A percentile compares a stretch with the other conserved stretches of the same genome.
Conservation (phyloP, 2,329 filamentous ascomycete species). For the Colletotrichum sp. region DNA sequence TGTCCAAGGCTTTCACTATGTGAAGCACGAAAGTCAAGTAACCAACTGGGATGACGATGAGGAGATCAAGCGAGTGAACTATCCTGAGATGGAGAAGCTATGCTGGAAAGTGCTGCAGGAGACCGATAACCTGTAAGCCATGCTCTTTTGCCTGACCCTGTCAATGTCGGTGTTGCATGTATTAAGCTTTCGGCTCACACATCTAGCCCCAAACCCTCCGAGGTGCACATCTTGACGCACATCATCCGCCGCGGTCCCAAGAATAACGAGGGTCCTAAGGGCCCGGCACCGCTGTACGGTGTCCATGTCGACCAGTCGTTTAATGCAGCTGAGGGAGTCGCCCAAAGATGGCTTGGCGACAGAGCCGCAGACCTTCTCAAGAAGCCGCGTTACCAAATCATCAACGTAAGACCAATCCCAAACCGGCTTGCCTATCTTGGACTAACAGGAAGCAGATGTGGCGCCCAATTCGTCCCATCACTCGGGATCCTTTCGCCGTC, state of each 20-base stretch:
- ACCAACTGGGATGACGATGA: slow-evolving; percentile 61
- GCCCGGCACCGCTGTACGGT: slow-evolving; percentile 15
- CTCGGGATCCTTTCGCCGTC: slow-evolving; percentile 56
- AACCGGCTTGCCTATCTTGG: slow-evolving; percentile 53
- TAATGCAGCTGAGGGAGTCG: slow-evolving; percentile 34
- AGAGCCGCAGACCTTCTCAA: slow-evolving; percentile 33
- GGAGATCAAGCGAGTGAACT: slow-evolving; percentile 50
- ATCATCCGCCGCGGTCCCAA: slow-evolving; percentile 16
- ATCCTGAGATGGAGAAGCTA: slow-evolving; percentile 21
- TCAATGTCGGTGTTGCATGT: neutral
- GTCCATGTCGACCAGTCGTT: slow-evolving; percentile 65
- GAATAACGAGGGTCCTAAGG: slow-evolving; percentile 1
- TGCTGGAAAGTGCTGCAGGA: slow-evolving; percentile 18
- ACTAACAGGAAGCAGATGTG: slow-evolving; percentile 37
- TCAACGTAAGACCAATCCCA: slow-evolving; percentile 50
- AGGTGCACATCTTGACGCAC: slow-evolving; percentile 15
- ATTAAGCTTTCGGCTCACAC: neutral
- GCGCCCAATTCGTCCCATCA: slow-evolving; percentile 39
- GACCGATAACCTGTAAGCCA: slow-evolving; percentile 1
- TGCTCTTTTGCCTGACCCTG: neutral
- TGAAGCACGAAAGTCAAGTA: slow-evolving; percentile 57
- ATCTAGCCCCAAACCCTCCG: slow-evolving; percentile 5
- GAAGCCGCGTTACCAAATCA: slow-evolving; percentile 53
- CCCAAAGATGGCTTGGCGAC: slow-evolving; percentile 9
- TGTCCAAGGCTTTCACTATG: slow-evolving; percentile 58